Base-by-base conservation (phyloP, 2,329 filamentous ascomycete species). In the Diplocarpon mali region DNA sequence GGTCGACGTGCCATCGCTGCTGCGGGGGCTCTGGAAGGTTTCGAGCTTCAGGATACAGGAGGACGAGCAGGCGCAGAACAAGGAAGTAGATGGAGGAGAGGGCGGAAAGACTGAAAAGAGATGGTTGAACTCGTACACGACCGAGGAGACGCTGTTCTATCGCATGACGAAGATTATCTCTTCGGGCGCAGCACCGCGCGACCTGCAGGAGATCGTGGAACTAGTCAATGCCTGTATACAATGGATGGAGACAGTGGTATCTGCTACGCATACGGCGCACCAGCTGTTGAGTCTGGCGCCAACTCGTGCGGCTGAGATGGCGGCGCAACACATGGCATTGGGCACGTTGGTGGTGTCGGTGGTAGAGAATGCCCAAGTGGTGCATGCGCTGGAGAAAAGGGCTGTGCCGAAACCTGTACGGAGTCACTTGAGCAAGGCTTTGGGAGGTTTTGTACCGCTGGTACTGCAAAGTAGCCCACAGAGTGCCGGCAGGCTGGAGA, bases 241-340 rank as follows among this genome's bases (percentile, higher is more conserved):
- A 51, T 82, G 77, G 75, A 78, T 80, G 71, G 58, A 67, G 1
- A 60, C 78, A 14, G 77, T 78, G 51, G 68, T 72, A 32, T 63
- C 70, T 42, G 68, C 73, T 31, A 65, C 72, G 42, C 62, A 70
- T 31, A 60, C 69, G 1, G 68, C 75, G 27, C 64, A 67, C 45
- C 66, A 71, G 28, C 67, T 62, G 38, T 40, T 58, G 32, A 45
- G 49, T 8, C 42, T 76, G 46, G 66, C 68, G 39, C 64, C 61
- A 35, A 65, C 66, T 1, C 69, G 69, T 40, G 61, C 65, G 0
- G 66, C 68, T 15, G 69, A 79, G 28, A 78, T 82, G 40, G 73
- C 79, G 66, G 76, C 72, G 36, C 69, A 79, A 1, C 71, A 76
- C 15, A 75, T 78, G 37, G 80, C 77, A 0, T 73, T 85, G 48